These are phyloP conservation scores for Notholithocarpus densiflorus DNA, from an alignment of 306 rosid species.

Conservation along the genomic window DNA sequence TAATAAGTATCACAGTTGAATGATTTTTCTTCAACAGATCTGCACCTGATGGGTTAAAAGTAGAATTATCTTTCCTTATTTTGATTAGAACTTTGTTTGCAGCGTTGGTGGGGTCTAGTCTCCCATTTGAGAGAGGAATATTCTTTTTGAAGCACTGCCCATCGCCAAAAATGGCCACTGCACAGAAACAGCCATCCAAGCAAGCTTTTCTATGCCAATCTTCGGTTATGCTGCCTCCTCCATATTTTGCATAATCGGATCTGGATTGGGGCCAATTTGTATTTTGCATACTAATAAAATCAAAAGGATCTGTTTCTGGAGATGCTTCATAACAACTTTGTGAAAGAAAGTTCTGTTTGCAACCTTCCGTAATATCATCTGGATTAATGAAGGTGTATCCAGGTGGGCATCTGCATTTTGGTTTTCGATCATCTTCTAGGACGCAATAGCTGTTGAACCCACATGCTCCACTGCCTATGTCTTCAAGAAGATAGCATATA, in stretches of 20 bases:
- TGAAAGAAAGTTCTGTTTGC: not conserved
- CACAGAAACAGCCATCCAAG: constrained; percentile 33
- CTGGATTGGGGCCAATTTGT: not conserved
- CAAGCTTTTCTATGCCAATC: constrained; percentile 31
- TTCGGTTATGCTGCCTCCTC: not conserved
- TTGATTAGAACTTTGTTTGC: constrained; percentile 26
- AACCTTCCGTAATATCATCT: not conserved
- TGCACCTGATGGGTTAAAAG: not conserved
- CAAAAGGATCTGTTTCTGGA: not conserved
- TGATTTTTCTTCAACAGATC: too few relatives aligned
- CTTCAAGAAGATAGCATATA: not conserved
- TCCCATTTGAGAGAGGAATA: constrained; percentile 27
- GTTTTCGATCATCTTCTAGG: not conserved
- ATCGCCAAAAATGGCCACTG: not conserved
- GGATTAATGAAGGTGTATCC: constrained; percentile 25
- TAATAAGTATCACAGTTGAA: too few relatives aligned
- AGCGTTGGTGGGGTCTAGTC: not conserved
- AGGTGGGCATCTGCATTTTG: constrained; percentile 7
- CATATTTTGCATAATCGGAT: not conserved
- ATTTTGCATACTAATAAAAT: not conserved
- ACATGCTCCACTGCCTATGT: not conserved
- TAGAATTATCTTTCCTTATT: constrained; percentile 10
- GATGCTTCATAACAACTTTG: not conserved
- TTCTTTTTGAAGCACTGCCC: constrained; percentile 22
- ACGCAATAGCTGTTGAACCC: not conserved